phyloP scores from a whole-genome alignment of 2,329 filamentous ascomycete genomes.

The Scytalidium sp. region DNA sequence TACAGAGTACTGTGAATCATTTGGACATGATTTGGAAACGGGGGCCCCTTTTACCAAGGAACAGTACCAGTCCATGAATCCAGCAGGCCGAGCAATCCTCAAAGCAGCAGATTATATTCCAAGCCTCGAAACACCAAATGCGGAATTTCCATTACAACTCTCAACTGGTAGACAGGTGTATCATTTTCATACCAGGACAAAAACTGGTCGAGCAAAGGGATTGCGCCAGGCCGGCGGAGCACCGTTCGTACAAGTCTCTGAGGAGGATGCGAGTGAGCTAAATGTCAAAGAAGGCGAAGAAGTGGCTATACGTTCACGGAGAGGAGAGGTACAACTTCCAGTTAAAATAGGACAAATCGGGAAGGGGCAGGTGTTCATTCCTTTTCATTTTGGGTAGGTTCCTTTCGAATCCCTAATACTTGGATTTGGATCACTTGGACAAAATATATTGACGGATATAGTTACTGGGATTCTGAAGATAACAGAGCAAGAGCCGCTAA shows the following conservation, averaged over 20 bases:
- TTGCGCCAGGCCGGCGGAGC: conserved; percentile 29
- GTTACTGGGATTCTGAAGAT: conserved; percentile 33
- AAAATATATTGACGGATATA: too few relatives aligned
- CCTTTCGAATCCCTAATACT: not conserved
- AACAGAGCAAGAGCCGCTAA: conserved; percentile 30
- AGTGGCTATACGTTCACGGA: conserved; percentile 27
- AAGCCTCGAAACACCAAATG: conserved; percentile 26
- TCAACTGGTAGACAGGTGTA: conserved; percentile 31
- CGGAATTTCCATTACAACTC: conserved; percentile 30
- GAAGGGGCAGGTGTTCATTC: conserved; percentile 33
- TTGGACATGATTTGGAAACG: conserved; percentile 35
- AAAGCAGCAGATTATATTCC: conserved; percentile 30
- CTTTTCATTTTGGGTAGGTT: conserved; percentile 30
- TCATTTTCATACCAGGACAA: conserved; percentile 36
- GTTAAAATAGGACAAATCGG: conserved; percentile 26
- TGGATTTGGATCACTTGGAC: too few relatives aligned
- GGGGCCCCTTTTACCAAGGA: conserved; percentile 28
- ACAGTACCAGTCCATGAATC: conserved; percentile 28
- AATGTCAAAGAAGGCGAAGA: conserved; percentile 27
- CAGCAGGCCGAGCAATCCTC: conserved; percentile 31
- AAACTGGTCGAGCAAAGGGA: conserved; percentile 29
- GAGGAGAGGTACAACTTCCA: conserved; percentile 28
- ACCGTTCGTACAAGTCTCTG: conserved; percentile 26
- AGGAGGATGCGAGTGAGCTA: conserved; percentile 23
- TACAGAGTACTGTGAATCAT: conserved; percentile 32